Percentiles rank a stretch among this genome's conserved stretches.
phyloP scores from a whole-genome alignment of 2,329 filamentous ascomycete genomes.

The Drechslera avenae region DNA sequence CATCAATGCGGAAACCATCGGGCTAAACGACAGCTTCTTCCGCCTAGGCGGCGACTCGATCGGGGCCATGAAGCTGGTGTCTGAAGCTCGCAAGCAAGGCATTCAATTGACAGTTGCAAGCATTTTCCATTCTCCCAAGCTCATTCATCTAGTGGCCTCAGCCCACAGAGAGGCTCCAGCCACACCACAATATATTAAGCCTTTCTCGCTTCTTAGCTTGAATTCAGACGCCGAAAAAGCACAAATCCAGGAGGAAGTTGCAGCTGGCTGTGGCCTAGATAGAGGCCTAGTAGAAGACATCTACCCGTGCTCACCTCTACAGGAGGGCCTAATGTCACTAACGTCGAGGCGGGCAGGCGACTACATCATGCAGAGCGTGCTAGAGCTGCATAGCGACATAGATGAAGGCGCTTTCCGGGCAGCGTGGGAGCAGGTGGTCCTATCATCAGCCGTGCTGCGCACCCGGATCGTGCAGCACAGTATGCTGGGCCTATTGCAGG shows the following conservation, averaged over 20 bases:
- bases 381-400: no score
- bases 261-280: no score
- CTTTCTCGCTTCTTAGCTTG: no score
- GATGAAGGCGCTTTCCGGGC: neutral
- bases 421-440: constrained; percentile 6
- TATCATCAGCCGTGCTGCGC: neutral
- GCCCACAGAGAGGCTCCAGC: no score
- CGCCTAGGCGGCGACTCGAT: constrained; percentile 34
- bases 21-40: constrained; percentile 21
- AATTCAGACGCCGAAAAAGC: no score
- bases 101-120: no score
- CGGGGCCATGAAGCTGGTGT: constrained; percentile 30
- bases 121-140: no score
- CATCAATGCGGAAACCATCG: constrained; percentile 4
- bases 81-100: constrained; percentile 8
- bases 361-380: no score
- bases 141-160: neutral
- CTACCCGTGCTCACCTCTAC: constrained; percentile 61
- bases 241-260: no score
- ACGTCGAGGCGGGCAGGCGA: constrained; percentile 58
- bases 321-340: constrained; percentile 61
- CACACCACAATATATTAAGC: neutral
- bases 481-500: constrained; percentile 13
- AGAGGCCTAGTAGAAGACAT: constrained; percentile 22
- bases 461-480: constrained; percentile 8